Evolutionary conservation across 2,329 filamentous ascomycete genomes (phyloP), one percentile per base, ranked within the genome.

Genomic region (Ophiostoma triangulosporum): DNA sequence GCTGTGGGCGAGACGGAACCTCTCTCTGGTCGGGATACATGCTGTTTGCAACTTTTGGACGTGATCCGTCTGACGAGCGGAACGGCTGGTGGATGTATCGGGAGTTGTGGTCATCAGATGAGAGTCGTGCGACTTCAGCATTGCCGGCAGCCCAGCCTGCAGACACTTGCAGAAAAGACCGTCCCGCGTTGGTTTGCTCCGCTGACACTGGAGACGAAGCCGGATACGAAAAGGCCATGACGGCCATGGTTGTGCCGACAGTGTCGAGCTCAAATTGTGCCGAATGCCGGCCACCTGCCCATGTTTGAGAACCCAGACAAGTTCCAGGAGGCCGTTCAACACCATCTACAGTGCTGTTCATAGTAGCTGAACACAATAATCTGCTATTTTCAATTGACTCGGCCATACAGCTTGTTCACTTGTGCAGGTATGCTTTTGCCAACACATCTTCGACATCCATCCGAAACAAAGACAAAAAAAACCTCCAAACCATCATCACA

Each of bases 161-260:
- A 68, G 46, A 70, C 77, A 51, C 73, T 95, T 6, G 87, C 88
- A 0, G 76, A 76, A 36, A 68, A 78, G 52, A 95, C 88, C 0
- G 84, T 88, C 0, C 72, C 76, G 53, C 74, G 88, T 17, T 95
- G 88, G 88, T 90, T 94, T 61, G 87, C 88, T 62, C 80, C 70
- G 26, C 65, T 62, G 9, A 75, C 65, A 14, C 66, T 73, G 63
- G 59, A 60, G 14, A 67, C 59, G 64, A 81, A 69, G 67, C 65
- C 64, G 59, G 75, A 65, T 0, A 61, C 66, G 0, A 74, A 3
- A 68, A 72, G 22, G 72, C 72, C 59, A 84, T 91, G 61, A 80
- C 77, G 56, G 72, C 80, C 4, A 85, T 89, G 71, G 83, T 91
- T 0, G 74, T 12, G 69, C 65, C 14, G 93, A 94, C 64, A 76